Evolutionary conservation across 2,329 filamentous ascomycete genomes (phyloP), one percentile per base, ranked within the genome.

Genomic region (Aschersonia sp.): DNA sequence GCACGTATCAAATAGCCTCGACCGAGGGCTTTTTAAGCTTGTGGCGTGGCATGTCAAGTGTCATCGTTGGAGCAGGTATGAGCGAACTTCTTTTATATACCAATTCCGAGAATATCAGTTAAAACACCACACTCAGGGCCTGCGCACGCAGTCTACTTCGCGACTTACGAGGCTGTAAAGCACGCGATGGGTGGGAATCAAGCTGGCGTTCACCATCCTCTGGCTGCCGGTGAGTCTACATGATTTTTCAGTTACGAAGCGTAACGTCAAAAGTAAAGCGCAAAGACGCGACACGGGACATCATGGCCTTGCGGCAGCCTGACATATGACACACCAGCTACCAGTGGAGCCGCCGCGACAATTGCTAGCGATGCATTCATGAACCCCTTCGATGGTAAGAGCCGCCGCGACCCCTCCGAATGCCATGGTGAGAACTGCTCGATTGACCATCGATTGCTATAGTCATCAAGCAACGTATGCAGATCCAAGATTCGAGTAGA

Each of bases 391-490:
- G 92, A 98, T 70, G 89, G 89, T 95, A 76, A 59, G 35, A 38
- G 35, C 35, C 7, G 35, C 7, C 7, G 7, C 7, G 35, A 38
- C 35, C 7, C 12, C 12, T 38, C 7, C 35, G 12, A 7, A 20
- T 20, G 20, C 20, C 20, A 20, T 20, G 20, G 35, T 38, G 7
- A 38, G 35, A 9, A 38, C 7, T 9, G 7, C 2, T 12, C 7
- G 35, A 38, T 45, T 49, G 38, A 51, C 38, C 31, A 10, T 30
- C 7, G 10, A 5, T 30, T 35, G 6, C 3, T 40, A 31, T 59
- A 96, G 92, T 98, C 52, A 95, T 98, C 72, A 98, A 98, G 70
- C 92, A 98, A 67, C 86, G 92, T 58, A 98, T 98, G 92, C 92
- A 98, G 67, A 85, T 98, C 51, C 87, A 95, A 63, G 85, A 92